Evolutionary conservation across 1,284 basidiomycete genomes (phyloP).

Genomic region (Marasmius tenuissimus): DNA sequence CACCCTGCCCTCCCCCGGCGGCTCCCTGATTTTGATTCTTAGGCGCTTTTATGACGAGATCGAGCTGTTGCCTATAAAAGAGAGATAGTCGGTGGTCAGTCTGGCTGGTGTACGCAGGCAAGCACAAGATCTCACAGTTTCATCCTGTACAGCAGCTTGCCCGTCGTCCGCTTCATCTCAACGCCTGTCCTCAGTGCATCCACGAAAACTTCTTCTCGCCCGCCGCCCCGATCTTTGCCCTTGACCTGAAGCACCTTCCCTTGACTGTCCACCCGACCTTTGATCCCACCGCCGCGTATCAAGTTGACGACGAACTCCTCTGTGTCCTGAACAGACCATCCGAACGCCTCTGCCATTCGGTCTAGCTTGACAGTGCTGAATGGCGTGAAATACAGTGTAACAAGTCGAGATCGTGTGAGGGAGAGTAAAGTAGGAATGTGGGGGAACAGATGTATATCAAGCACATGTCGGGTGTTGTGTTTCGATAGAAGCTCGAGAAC

Average conservation of each 20-base stretch:
- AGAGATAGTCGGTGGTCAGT: conserved; percentile 7
- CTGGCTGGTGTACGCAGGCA: conserved; percentile 1
- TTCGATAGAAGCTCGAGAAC: conserved; percentile 72
- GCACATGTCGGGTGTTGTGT: conserved; percentile 71
- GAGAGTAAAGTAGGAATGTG: conserved; percentile 4
- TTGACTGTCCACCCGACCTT: conserved; percentile 78
- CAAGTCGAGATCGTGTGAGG: conserved; percentile 12
- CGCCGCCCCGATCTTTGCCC: conserved; percentile 51
- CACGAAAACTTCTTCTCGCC: conserved; percentile 71
- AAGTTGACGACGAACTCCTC: conserved; percentile 70
- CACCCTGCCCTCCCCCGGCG: too few species aligned
- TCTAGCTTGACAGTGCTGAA: conserved; percentile 59
- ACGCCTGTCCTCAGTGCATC: conserved; percentile 70
- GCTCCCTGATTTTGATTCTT: background rate
- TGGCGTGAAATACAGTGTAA: conserved; percentile 11
- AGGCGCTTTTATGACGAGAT: conserved; percentile 51
- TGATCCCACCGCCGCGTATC: conserved; percentile 74
- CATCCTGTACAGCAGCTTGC: conserved; percentile 77
- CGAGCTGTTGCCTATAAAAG: conserved; percentile 63
- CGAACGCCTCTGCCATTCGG: conserved; percentile 81
- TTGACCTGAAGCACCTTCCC: conserved; percentile 79
- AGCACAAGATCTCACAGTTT: conserved; percentile 51
- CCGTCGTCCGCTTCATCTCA: conserved; percentile 69
- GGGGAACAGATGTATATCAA: conserved; percentile 71
- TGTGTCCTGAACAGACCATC: conserved; percentile 71